phyloP scores from a whole-genome alignment of 73 alveolate genomes.

The Tetrahymena thermophila region DNA sequence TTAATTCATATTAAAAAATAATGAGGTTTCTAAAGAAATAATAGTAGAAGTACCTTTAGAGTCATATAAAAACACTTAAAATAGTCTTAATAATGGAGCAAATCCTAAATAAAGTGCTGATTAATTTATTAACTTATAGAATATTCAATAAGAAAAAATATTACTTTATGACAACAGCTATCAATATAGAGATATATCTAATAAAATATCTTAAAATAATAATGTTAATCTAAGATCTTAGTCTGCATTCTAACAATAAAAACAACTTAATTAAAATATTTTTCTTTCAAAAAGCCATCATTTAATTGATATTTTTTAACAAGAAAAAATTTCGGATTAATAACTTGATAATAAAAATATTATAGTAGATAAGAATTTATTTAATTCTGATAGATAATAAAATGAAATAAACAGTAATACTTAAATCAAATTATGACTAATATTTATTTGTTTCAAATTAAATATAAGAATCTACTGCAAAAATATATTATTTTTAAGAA shows the following conservation, averaged over 20 bases:
- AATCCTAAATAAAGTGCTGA: not conserved
- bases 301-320: not conserved
- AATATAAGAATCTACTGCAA: too few relatives aligned
- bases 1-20: not conserved
- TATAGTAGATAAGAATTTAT: not conserved
- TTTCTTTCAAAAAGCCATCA: not conserved
- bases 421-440: not conserved
- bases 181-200: too few relatives aligned
- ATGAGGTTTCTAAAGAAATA: not conserved
- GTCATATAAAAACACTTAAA: not conserved
- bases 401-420: too few relatives aligned
- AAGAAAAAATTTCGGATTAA: not conserved
- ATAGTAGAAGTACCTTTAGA: not conserved
- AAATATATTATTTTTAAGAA: too few relatives aligned
- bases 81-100: not conserved
- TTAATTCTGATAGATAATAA: not conserved
- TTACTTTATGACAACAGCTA: too few relatives aligned
- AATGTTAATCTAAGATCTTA: not conserved
- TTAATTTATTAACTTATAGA: too few relatives aligned
- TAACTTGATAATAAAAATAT: not conserved
- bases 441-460: too few relatives aligned
- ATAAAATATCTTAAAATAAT: not conserved
- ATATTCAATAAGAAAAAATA: not conserved
- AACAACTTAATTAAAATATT: not conserved
- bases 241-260: not conserved